These are phyloP conservation scores for Sporothrix brunneoviolacea DNA, from an alignment of 2,329 filamentous ascomycete genomes.

Conservation along the genomic window DNA sequence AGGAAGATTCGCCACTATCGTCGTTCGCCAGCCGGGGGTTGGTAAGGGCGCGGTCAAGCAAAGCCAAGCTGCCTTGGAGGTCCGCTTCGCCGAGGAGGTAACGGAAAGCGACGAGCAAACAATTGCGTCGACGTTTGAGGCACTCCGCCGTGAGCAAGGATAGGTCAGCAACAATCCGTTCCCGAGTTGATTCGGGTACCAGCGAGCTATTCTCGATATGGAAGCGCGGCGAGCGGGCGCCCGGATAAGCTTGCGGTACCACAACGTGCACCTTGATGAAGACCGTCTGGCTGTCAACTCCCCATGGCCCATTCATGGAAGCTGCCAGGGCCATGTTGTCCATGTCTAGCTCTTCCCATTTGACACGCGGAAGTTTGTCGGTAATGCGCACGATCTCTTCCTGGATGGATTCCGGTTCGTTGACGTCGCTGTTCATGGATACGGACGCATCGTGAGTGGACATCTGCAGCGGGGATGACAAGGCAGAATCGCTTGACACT, in stretches of 20 bases:
- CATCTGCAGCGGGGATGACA: slow-evolving; percentile 37
- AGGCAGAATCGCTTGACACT: slow-evolving; percentile 15
- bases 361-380: slow-evolving; percentile 55
- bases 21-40: slow-evolving; percentile 41
- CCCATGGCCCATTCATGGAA: slow-evolving; percentile 61
- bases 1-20: slow-evolving; percentile 50
- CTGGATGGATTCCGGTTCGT: slow-evolving; percentile 54
- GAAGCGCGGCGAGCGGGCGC: slow-evolving; percentile 51
- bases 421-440: slow-evolving; percentile 46
- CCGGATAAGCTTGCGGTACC: slow-evolving; percentile 54
- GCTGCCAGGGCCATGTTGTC: slow-evolving; percentile 51
- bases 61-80: slow-evolving; percentile 52
- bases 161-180: slow-evolving; percentile 47
- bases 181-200: slow-evolving; percentile 50
- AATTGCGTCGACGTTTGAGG: slow-evolving; percentile 52
- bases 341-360: slow-evolving; percentile 59
- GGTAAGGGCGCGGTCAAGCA: slow-evolving; percentile 51
- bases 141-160: slow-evolving; percentile 51
- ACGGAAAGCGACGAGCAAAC: slow-evolving; percentile 54
- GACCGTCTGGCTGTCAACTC: slow-evolving; percentile 47
- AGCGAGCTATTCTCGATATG: slow-evolving; percentile 55
- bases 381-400: slow-evolving; percentile 59
- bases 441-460: slow-evolving; percentile 46
- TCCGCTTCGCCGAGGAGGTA: slow-evolving; percentile 59
- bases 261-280: slow-evolving; percentile 57